A percentile compares a stretch with the other conserved stretches of the same genome.
Conservation (phyloP, 2,329 filamentous ascomycete species). For the Colletotrichum limetticola region DNA sequence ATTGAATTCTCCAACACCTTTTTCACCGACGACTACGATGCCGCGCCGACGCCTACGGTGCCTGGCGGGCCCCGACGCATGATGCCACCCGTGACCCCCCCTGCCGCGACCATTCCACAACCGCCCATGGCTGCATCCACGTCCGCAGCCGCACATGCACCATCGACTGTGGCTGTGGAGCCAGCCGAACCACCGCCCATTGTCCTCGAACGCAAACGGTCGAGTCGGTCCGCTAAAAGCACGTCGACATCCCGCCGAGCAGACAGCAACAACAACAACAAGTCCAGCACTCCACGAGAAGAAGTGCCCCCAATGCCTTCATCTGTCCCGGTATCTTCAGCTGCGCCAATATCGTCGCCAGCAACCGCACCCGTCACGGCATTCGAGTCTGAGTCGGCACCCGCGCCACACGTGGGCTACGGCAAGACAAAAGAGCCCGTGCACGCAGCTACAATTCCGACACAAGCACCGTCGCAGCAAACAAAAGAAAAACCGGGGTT, state of each 20-base stretch:
- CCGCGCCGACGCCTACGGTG: constrained; percentile 86
- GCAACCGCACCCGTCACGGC: constrained; percentile 50
- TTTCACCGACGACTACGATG: constrained; percentile 72
- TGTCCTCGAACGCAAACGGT: constrained; percentile 23
- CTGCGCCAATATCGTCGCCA: constrained; percentile 45
- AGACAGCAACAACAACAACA: constrained; percentile 1
- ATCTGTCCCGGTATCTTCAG: neutral
- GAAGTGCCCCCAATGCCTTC: constrained; percentile 1
- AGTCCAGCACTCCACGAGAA: constrained; percentile 3
- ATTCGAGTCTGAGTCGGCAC: constrained; percentile 62
- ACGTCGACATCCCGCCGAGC: constrained; percentile 19
- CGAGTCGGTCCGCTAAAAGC: constrained; percentile 27
- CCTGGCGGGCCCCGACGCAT: constrained; percentile 78
- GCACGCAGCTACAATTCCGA: constrained; percentile 61
- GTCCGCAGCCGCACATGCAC: neutral
- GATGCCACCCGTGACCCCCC: constrained; percentile 10
- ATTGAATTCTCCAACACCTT: constrained; percentile 61
- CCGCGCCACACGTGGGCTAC: constrained; percentile 68
- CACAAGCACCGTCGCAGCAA: constrained; percentile 54
- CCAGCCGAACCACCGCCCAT: constrained; percentile 17
- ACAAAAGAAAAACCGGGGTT: constrained; percentile 84
- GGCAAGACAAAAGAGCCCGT: constrained; percentile 66
- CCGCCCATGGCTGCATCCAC: constrained; percentile 4
- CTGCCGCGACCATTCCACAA: constrained; percentile 34
- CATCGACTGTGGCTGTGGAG: constrained; percentile 5